Conservation (phyloP, 2,329 filamentous ascomycete genomes). For the Colletotrichum navitas region DNA sequence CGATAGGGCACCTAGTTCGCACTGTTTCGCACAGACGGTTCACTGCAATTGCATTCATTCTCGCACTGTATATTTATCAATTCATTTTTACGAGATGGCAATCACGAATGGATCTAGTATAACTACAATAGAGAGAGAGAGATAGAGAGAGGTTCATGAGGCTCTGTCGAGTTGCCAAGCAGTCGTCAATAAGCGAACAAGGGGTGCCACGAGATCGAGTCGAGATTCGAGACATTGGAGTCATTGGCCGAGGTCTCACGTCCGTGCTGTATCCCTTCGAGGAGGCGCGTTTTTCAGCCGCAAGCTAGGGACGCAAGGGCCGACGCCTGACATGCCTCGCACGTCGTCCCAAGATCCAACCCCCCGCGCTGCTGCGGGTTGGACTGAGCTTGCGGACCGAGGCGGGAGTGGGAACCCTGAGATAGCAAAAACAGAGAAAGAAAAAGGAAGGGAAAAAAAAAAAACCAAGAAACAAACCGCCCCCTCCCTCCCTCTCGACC, state of each 20-base stretch:
- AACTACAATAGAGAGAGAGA: neutral
- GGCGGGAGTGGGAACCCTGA: slow-evolving; percentile 2
- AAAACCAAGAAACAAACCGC: neutral
- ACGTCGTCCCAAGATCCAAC: slow-evolving; percentile 18
- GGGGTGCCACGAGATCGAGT: neutral
- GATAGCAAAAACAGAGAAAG: neutral
- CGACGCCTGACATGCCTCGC: slow-evolving; percentile 24
- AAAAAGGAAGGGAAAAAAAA: no score
- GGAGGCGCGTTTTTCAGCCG: slow-evolving; percentile 31
- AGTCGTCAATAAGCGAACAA: neutral
- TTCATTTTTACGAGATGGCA: neutral
- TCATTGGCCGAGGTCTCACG: slow-evolving; percentile 14
- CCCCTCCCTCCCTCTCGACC: neutral
- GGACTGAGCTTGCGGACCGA: neutral
- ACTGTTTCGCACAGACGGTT: neutral
- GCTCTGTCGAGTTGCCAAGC: neutral
- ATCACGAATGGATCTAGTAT: no score
- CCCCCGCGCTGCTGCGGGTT: neutral
- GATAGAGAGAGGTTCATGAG: neutral
- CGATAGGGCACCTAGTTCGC: neutral
- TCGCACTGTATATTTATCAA: neutral
- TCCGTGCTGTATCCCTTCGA: slow-evolving; percentile 19
- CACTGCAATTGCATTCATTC: neutral
- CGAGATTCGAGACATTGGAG: slow-evolving; percentile 2
- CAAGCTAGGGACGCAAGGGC: slow-evolving; percentile 25